Percentiles rank a stretch among this genome's conserved stretches.
These are phyloP conservation scores for Aspergillus eucalypticola DNA, from an alignment of 2,329 filamentous ascomycete genomes.

Conservation along the genomic window DNA sequence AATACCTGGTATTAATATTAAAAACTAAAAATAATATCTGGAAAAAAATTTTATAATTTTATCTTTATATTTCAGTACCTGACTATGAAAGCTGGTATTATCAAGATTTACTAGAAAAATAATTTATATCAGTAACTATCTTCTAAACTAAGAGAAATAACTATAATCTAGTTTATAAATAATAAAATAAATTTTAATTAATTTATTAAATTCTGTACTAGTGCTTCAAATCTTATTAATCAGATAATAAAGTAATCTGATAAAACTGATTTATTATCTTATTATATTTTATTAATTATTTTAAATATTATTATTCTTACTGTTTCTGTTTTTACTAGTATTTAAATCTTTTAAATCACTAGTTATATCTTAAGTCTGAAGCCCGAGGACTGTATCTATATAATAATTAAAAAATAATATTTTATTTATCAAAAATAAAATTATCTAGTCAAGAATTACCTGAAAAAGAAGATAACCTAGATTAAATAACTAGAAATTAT, in stretches of 20 bases:
- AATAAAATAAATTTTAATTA: not conserved
- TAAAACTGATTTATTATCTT: not conserved
- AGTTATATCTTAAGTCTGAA: not conserved
- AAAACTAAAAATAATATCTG: not conserved
- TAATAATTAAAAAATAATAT: not conserved
- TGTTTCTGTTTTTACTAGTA: not conserved
- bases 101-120: not conserved
- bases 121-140: not conserved
- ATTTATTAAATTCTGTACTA: not conserved
- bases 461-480: not conserved
- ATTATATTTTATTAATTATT: not conserved
- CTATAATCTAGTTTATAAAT: not conserved
- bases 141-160: not conserved
- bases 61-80: not conserved
- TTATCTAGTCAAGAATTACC: not conserved
- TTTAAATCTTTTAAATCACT: not conserved
- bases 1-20: too few relatives aligned
- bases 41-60: not conserved
- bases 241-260: not conserved
- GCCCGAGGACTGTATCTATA: not conserved
- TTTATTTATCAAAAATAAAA: not conserved
- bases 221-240: not conserved
- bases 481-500: not conserved
- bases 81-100: not conserved
- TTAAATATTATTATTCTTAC: not conserved